phyloP scores from a whole-genome alignment of 2,329 filamentous ascomycete genomes.

The Cadophora luteo-olivacea region DNA sequence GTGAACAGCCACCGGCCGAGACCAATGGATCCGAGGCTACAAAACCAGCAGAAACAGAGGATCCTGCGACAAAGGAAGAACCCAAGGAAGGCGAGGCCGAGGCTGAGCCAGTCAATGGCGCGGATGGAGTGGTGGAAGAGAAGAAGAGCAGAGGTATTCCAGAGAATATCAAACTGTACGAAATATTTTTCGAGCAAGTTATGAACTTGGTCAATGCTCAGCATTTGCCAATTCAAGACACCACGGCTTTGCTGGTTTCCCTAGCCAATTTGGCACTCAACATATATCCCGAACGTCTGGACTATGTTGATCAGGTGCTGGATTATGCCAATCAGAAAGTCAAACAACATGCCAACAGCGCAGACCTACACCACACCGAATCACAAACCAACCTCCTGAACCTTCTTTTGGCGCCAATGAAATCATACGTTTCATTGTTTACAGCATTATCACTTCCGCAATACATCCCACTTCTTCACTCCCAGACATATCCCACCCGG shows the following conservation, averaged over 20 bases:
- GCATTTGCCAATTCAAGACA: slow-evolving; percentile 91
- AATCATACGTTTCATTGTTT: slow-evolving; percentile 91
- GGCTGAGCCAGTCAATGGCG: slow-evolving; percentile 32
- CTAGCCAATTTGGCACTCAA: slow-evolving; percentile 92
- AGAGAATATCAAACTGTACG: slow-evolving; percentile 86
- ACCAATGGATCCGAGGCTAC: slow-evolving; percentile 45
- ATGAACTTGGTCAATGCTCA: slow-evolving; percentile 92
- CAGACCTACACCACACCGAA: slow-evolving; percentile 88
- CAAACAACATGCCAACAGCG: slow-evolving; percentile 86
- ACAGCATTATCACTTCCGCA: slow-evolving; percentile 93
- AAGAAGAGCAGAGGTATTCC: slow-evolving; percentile 61
- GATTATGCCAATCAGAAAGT: slow-evolving; percentile 89
- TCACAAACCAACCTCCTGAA: slow-evolving; percentile 90
- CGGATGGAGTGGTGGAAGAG: slow-evolving; percentile 50
- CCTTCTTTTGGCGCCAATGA: slow-evolving; percentile 88
- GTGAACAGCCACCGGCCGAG: slow-evolving; percentile 43
- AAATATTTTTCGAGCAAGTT: slow-evolving; percentile 97
- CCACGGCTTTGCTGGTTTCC: slow-evolving; percentile 91
- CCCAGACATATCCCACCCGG: slow-evolving; percentile 91
- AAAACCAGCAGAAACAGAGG: slow-evolving; percentile 32
- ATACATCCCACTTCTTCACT: slow-evolving; percentile 87
- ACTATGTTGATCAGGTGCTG: slow-evolving; percentile 95
- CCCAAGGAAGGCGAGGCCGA: slow-evolving; percentile 46
- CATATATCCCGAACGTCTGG: slow-evolving; percentile 89
- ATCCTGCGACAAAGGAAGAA: slow-evolving; percentile 47